phyloP scores from a whole-genome alignment of 2,329 filamentous ascomycete genomes.

The Claviceps arundinis region DNA sequence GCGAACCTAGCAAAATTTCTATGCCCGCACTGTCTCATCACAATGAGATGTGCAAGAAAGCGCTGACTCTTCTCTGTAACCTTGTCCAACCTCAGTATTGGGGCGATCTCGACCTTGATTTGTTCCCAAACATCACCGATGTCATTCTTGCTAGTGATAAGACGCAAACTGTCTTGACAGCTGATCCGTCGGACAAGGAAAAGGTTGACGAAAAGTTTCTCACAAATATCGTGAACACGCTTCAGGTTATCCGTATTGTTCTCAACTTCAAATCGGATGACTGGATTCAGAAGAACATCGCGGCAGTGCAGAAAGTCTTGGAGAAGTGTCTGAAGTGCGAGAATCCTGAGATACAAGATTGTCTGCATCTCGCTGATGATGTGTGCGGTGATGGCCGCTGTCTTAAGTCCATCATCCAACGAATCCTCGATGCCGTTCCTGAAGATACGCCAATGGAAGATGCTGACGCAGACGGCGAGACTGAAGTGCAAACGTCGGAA shows the following conservation, averaged over 20 bases:
- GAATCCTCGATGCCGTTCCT: constrained; percentile 80
- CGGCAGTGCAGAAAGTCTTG: constrained; percentile 70
- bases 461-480: constrained; percentile 71
- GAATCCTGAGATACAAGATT: constrained; percentile 86
- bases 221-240: constrained; percentile 81
- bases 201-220: constrained; percentile 73
- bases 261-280: constrained; percentile 79
- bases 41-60: constrained; percentile 74
- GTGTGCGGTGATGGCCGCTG: constrained; percentile 56
- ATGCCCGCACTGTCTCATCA: constrained; percentile 39
- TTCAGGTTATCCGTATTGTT: constrained; percentile 84
- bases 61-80: constrained; percentile 68
- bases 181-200: constrained; percentile 49
- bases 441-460: constrained; percentile 59
- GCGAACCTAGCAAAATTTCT: constrained; percentile 33
- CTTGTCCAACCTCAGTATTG: constrained; percentile 79
- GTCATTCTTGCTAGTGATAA: constrained; percentile 74
- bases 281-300: constrained; percentile 72
- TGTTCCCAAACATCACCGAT: constrained; percentile 84
- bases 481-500: constrained; percentile 71
- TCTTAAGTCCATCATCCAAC: constrained; percentile 62
- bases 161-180: constrained; percentile 45
- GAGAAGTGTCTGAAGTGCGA: constrained; percentile 84
- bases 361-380: constrained; percentile 62
- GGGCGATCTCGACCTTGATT: constrained; percentile 81